Percentiles rank a stretch among this genome's conserved stretches.
These are phyloP conservation scores for Nitzschia inconspicua DNA, from an alignment of 108 stramenopile species.

Conservation along the genomic window DNA sequence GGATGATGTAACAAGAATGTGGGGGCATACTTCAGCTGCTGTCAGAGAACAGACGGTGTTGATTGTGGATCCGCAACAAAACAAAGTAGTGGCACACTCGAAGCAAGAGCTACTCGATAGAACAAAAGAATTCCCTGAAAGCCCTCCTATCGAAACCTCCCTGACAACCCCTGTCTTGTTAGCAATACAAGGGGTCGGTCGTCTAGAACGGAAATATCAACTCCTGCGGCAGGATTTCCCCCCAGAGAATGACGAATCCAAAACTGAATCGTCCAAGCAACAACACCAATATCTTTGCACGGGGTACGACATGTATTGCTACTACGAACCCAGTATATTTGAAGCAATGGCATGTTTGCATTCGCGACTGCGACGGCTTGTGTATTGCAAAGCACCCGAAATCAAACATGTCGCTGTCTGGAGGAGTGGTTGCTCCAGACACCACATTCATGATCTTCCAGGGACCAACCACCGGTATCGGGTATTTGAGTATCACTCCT, in stretches of 20 bases:
- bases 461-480: slow-evolving; percentile 81
- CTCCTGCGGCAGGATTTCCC: neutral
- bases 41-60: slow-evolving; percentile 27
- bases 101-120: neutral
- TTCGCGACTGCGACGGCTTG: slow-evolving; percentile 58
- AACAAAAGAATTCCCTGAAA: neutral
- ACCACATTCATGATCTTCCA: slow-evolving; percentile 61
- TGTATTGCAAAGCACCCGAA: slow-evolving; percentile 41
- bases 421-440: slow-evolving; percentile 21
- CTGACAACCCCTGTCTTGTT: slow-evolving; percentile 59
- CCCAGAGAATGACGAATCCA: neutral
- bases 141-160: slow-evolving; percentile 43
- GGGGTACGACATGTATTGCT: slow-evolving; percentile 64
- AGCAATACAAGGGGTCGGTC: slow-evolving; percentile 78
- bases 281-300: slow-evolving; percentile 72
- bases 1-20: slow-evolving; percentile 38
- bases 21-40: slow-evolving; percentile 24
- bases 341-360: slow-evolving; percentile 82
- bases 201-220: slow-evolving; percentile 54
- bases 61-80: slow-evolving; percentile 38
- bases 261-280: neutral
- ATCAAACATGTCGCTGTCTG: slow-evolving; percentile 7
- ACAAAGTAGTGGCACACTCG: neutral
- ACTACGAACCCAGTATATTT: slow-evolving; percentile 63
- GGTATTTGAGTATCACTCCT: slow-evolving; percentile 55